These are phyloP conservation scores for Calonectria pteridis DNA, from an alignment of 2,329 filamentous ascomycete species.

Conservation along the genomic window DNA sequence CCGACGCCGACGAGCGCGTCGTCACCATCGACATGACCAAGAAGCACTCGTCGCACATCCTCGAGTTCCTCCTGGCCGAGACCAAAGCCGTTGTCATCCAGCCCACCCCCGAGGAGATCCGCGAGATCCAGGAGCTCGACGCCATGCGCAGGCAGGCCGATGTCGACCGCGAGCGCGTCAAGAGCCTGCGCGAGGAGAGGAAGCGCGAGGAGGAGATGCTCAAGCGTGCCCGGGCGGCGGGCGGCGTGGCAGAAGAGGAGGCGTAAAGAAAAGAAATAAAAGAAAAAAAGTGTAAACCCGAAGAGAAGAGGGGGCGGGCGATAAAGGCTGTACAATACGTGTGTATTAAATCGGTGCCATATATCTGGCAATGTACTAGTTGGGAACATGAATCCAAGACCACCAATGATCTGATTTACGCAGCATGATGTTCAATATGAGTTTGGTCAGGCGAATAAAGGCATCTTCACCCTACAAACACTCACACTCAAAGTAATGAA, in stretches of 20 bases:
- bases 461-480: background rate
- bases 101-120: constrained; percentile 70
- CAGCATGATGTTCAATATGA: background rate
- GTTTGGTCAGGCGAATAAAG: background rate
- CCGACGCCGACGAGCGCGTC: constrained; percentile 62
- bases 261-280: constrained; percentile 30
- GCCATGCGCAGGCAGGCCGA: constrained; percentile 64
- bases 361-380: constrained; percentile 45
- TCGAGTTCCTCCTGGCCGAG: constrained; percentile 71
- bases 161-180: constrained; percentile 66
- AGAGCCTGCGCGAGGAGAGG: constrained; percentile 66
- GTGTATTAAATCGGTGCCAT: constrained; percentile 43
- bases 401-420: constrained; percentile 23
- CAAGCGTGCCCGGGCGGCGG: constrained; percentile 55
- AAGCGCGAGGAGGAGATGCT: constrained; percentile 70
- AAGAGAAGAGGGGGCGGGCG: background rate
- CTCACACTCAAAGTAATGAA: background rate
- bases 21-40: constrained; percentile 74
- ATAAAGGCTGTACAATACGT: constrained; percentile 47
- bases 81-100: constrained; percentile 70
- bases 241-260: constrained; percentile 50
- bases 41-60: constrained; percentile 71
- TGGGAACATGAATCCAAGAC: constrained; percentile 38
- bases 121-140: constrained; percentile 68
- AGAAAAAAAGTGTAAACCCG: background rate